Base-by-base conservation (phyloP, 2,329 filamentous ascomycete species). In the Trichocomaceae sp. region DNA sequence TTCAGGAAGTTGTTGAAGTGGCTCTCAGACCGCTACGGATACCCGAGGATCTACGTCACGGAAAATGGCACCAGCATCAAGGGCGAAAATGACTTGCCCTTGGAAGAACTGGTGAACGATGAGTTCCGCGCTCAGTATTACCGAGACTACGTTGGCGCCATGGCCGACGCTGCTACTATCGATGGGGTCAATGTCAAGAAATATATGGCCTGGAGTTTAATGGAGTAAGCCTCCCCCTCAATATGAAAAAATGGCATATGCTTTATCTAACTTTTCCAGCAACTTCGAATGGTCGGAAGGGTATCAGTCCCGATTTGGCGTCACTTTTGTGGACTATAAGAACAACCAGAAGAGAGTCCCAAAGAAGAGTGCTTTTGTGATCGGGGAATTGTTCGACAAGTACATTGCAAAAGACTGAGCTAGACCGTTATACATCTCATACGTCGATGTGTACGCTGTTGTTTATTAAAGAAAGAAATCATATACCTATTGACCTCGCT, bases 241-340 rank as follows among this genome's bases (percentile, higher is more conserved):
- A 3, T 3, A 26, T 26, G 7, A 4, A 26, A 26, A 26, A 26
- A 26, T 26, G 23, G 3, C 23, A 4, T 26, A 37, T 15, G 5
- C 22, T 37, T 51, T 39, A 51, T 23, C 2, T 33, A 17, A 9
- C 22, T 29, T 54, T 29, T 15, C 2, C 64, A 82, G 79, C 72
- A 92, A 92, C 76, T 92, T 92, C 64, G 88, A 92, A 72, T 92
- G 88, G 88, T 87, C 89, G n/a, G 89, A 95, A 69, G 89, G 89
- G 10, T 95, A 92, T 66, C 85, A 88, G 74, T 93, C 88, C 44
- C 81, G 89, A 41, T 95, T 95, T 64, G 89, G 89, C 23, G 88
- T 90, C 55, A 88, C 85, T 6, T 93, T 80, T 68, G 88, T 95
- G 51, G 88, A 95, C 72, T 95, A 93, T 69, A 66, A 82, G 63